phyloP scores from a whole-genome alignment of 345 rosid species.

The Ceriops decandra region DNA sequence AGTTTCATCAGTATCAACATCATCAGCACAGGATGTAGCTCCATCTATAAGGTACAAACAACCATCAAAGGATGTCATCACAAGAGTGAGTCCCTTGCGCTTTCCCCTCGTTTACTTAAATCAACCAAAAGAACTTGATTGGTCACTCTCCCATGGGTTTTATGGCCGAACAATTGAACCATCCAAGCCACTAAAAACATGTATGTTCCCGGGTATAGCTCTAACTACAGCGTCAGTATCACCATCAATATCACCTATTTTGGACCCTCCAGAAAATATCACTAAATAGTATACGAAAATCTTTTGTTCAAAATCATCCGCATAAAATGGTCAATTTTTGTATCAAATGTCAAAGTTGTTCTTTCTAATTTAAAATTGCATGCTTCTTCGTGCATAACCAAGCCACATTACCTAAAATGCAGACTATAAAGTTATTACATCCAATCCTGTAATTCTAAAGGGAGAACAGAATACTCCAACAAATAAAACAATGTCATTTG shows the following conservation, averaged over 20 bases:
- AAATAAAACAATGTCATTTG: not conserved
- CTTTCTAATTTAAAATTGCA: too few relatives aligned
- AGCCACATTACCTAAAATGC: too few relatives aligned
- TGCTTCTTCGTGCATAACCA: too few relatives aligned
- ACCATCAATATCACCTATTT: conserved; percentile 93
- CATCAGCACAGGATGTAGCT: conserved; percentile 90
- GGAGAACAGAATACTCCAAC: not conserved
- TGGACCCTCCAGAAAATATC: conserved; percentile 58
- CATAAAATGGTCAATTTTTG: not conserved
- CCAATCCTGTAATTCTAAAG: not conserved
- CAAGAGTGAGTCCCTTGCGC: conserved; percentile 80
- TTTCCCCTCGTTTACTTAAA: conserved; percentile 68
- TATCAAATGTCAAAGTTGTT: too few relatives aligned
- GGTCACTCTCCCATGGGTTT: conserved; percentile 98
- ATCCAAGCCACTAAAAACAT: conserved; percentile 89
- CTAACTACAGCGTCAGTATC: conserved; percentile 88
- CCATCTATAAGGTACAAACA: conserved; percentile 95
- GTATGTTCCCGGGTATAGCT: conserved; percentile 80
- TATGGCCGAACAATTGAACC: conserved; percentile 79
- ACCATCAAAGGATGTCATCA: conserved; percentile 93
- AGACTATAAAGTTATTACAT: not conserved
- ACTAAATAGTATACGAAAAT: not conserved
- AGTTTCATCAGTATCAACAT: conserved; percentile 96
- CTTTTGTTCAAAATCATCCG: not conserved
- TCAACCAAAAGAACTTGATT: conserved; percentile 97